These are phyloP conservation scores for Priceomyces medius DNA, from an alignment of 805 yeast genomes.

Conservation along the genomic window DNA sequence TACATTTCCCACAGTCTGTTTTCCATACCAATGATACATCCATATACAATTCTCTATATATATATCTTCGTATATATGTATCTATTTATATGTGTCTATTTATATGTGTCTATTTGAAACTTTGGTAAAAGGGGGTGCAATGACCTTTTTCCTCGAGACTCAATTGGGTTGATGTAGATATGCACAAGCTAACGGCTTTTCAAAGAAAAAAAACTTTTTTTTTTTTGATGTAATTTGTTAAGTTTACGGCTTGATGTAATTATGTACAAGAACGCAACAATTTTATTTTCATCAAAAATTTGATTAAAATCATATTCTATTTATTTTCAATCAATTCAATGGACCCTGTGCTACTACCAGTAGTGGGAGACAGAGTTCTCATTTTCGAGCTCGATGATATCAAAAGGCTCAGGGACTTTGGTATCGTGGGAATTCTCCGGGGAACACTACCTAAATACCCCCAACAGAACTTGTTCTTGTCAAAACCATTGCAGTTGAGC, in stretches of 20 bases:
- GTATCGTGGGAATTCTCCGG: constrained; percentile 71
- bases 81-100: no score
- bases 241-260: neutral
- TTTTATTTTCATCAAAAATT: no score
- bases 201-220: no score
- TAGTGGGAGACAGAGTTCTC: constrained; percentile 47
- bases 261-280: neutral
- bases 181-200: no score
- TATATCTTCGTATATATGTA: no score
- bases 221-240: no score
- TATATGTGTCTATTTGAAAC: no score
- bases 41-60: neutral
- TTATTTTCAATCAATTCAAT: no score
- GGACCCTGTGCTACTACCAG: constrained; percentile 23
- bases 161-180: no score
- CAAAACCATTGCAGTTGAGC: constrained; percentile 74
- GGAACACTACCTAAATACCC: constrained; percentile 91
- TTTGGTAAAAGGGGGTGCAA: no score
- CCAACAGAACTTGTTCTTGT: constrained; percentile 86
- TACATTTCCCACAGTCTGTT: neutral
- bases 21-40: neutral
- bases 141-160: no score
- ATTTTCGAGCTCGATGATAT: constrained; percentile 60
- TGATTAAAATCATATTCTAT: no score
- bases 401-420: constrained; percentile 53